Base-by-base conservation (phyloP, 352 stramenopile species). In the Phytophthora capsici region DNA sequence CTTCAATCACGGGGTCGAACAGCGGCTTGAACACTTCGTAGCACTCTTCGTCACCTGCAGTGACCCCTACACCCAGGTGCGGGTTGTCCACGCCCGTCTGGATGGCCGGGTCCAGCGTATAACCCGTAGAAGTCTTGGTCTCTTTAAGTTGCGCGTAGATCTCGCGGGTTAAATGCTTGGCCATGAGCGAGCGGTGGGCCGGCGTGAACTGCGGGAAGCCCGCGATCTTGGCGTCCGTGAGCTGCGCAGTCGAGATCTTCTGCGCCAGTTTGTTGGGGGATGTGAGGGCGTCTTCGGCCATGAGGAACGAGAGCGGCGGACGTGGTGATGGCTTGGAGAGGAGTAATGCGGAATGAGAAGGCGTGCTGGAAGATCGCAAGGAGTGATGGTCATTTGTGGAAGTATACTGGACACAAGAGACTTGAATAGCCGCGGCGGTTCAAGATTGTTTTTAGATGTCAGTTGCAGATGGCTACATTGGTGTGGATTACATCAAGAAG, bases 71-170 rank as follows among this genome's bases (percentile, higher is more conserved):
- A 14, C 83, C 75, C 12, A 92, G 63, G 45, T 91, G 85, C 25
- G 85, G 85, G 49, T 78, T 85, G 48, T 92, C 75, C 0, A 94
- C 64, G 16, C 88, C 88, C 6, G 82, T 90, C 51, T 82, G 78
- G 45, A 97, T 94, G 19, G 93, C 76, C 57, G 91, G 82, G 54
- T 97, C 86, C 25, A 96, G 72, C 16, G 86, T 91, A 44, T 91
- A 93, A n/a, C 85, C 84, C 23, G 66, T 80, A 26, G 78, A 69
- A n/a, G 88, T 97, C 54, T 67, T 73, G 28, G 75, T 57, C 26
- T 87, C 71, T 36, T 88, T 88, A 26, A 97, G 73, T 47, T 87
- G 68, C 9, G 63, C 48, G 69, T 92, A 97, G 10, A 97, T 66
- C 53, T 91, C 76, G 36, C 63, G 78, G 9, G 86, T 89, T 23